Evolutionary conservation across 495 filamentous ascomycete genomes (phyloP).

Genomic region (Daldinia bambusicola): DNA sequence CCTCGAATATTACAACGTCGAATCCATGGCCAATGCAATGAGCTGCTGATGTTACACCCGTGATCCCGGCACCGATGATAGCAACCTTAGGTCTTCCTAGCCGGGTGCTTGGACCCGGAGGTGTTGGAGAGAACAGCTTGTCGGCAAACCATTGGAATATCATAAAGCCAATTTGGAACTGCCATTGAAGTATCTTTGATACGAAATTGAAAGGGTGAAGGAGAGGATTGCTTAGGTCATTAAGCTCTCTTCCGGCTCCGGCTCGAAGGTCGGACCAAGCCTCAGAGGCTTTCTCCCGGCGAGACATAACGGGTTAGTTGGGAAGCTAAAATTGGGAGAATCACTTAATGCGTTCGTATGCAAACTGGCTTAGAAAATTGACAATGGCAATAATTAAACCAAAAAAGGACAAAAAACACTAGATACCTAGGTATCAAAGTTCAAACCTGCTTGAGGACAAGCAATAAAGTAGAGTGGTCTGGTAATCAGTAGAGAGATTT

Average conservation of each 20-base stretch:
- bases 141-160: constrained; percentile 73
- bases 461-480: not conserved
- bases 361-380: not conserved
- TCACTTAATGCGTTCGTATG: not conserved
- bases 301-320: constrained; percentile 11
- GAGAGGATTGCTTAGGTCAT: constrained; percentile 44
- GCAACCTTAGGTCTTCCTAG: constrained; percentile 74
- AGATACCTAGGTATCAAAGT: not conserved
- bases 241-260: constrained; percentile 6
- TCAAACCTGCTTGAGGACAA: not conserved
- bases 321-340: not conserved
- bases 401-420: not conserved
- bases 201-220: constrained; percentile 65
- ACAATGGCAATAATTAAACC: not conserved
- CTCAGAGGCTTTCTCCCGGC: constrained; percentile 13
- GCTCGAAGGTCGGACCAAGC: constrained; percentile 6
- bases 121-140: constrained; percentile 73
- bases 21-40: constrained; percentile 91
- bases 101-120: constrained; percentile 66
- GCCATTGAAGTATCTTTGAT: constrained; percentile 73
- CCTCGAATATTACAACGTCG: constrained; percentile 82
- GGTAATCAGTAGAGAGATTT: not conserved
- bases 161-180: constrained; percentile 20
- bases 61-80: constrained; percentile 85
- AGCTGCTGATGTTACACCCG: constrained; percentile 81